These are phyloP conservation scores for Starmerella roubikii DNA, from an alignment of 805 yeast genomes.

Conservation along the genomic window DNA sequence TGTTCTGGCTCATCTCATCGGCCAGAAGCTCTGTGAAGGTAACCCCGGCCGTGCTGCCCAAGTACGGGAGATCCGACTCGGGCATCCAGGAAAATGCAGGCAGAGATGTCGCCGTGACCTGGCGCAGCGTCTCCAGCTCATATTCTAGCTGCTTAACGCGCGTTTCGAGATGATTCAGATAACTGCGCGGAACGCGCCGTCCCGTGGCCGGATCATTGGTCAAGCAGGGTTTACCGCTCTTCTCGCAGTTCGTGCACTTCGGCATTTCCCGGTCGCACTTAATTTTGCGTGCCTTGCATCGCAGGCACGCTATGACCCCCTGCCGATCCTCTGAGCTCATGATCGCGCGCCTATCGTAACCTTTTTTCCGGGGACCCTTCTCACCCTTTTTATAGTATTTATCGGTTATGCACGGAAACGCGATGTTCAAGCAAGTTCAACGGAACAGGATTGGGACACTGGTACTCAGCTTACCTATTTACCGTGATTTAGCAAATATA, in stretches of 20 bases:
- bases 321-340: conserved; percentile 4
- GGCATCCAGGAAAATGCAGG: conserved; percentile 5
- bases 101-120: conserved; percentile 16
- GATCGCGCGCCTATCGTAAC: too few relatives aligned
- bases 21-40: conserved; percentile 2
- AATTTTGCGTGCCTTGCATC: conserved; percentile 59
- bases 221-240: conserved; percentile 60
- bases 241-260: conserved; percentile 45
- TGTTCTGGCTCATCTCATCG: background rate
- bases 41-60: conserved; percentile 3
- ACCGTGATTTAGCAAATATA: too few relatives aligned
- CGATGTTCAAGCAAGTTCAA: too few relatives aligned
- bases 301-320: conserved; percentile 47
- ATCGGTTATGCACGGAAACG: too few relatives aligned
- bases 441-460: too few relatives aligned
- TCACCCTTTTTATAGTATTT: too few relatives aligned
- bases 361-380: too few relatives aligned
- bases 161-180: conserved; percentile 59
- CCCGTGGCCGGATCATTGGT: conserved; percentile 84
- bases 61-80: conserved; percentile 1
- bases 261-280: conserved; percentile 60
- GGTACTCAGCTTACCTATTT: too few relatives aligned
- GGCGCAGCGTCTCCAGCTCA: conserved; percentile 32
- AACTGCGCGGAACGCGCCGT: conserved; percentile 62
- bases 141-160: conserved; percentile 44